Conservation (phyloP, 2,329 filamentous ascomycete genomes). For the Taxawa tesnikishii region DNA sequence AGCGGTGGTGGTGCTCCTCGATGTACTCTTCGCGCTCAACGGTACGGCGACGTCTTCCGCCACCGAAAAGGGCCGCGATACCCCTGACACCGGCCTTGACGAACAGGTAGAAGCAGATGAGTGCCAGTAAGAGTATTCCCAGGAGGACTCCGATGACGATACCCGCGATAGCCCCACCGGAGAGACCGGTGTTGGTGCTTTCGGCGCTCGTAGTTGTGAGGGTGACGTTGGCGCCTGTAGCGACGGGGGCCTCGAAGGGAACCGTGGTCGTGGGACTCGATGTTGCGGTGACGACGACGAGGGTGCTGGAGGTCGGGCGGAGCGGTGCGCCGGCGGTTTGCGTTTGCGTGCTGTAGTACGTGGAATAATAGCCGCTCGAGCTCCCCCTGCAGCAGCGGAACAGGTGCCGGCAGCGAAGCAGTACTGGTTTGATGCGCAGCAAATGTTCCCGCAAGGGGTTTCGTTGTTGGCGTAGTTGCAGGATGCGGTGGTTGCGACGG, state of each 20-base stretch:
- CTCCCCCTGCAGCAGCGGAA: conserved; percentile 33
- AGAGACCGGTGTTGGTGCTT: conserved; percentile 33
- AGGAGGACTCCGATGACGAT: conserved; percentile 65
- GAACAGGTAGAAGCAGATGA: conserved; percentile 64
- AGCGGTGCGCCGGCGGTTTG: conserved; percentile 41
- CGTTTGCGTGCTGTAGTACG: conserved; percentile 26
- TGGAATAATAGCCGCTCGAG: conserved; percentile 11
- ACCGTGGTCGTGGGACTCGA: conserved; percentile 32
- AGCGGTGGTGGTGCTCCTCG: conserved; percentile 45
- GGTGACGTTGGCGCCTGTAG: conserved; percentile 36
- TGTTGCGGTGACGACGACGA: conserved; percentile 38
- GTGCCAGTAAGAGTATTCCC: conserved; percentile 53
- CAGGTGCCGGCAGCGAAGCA: conserved; percentile 51
- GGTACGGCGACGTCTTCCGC: conserved; percentile 31
- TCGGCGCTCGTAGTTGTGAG: conserved; percentile 20
- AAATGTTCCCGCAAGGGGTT: conserved; percentile 54
- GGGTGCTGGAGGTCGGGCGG: conserved; percentile 40
- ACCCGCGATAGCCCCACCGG: conserved; percentile 63
- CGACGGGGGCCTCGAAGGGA: conserved; percentile 40
- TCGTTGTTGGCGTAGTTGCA: conserved; percentile 39
- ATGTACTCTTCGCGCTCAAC: conserved; percentile 47
- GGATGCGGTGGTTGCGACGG: conserved; percentile 14
- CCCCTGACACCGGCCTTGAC: conserved; percentile 42
- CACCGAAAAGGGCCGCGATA: conserved; percentile 48
- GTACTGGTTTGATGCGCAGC: conserved; percentile 58